These are phyloP conservation scores for Purpureocillium lavendulum DNA, from an alignment of 2,329 filamentous ascomycete genomes.

Conservation along the genomic window DNA sequence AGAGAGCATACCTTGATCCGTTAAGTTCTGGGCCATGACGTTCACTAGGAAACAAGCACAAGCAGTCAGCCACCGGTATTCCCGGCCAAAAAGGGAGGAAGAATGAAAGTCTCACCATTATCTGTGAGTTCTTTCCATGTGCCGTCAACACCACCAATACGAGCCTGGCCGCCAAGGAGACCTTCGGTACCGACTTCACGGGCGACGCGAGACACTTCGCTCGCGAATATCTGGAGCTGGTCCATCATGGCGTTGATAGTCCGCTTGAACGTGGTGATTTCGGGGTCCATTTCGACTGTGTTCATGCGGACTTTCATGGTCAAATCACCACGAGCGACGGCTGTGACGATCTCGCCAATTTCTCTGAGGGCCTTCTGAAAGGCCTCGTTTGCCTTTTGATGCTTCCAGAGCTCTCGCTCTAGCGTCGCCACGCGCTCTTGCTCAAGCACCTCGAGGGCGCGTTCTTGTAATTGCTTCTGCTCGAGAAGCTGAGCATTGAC, in stretches of 20 bases:
- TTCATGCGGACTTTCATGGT: conserved; percentile 97
- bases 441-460: conserved; percentile 74
- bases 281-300: conserved; percentile 92
- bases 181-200: conserved; percentile 95
- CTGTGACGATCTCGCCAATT: conserved; percentile 95
- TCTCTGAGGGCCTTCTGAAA: conserved; percentile 96
- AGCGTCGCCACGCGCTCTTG: conserved; percentile 80
- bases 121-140: conserved; percentile 97
- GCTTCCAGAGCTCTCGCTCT: conserved; percentile 90
- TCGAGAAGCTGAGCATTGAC: conserved; percentile 80
- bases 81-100: neutral
- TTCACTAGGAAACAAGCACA: conserved; percentile 52
- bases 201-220: conserved; percentile 88
- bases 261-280: conserved; percentile 95
- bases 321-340: conserved; percentile 87
- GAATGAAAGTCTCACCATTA: conserved; percentile 49
- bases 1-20: conserved; percentile 51
- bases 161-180: conserved; percentile 85
- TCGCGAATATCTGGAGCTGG: conserved; percentile 91
- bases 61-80: conserved; percentile 11
- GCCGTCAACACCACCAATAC: conserved; percentile 87
- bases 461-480: conserved; percentile 78
- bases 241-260: conserved; percentile 99
- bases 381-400: conserved; percentile 95
- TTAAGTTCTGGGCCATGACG: conserved; percentile 76